A percentile compares a stretch with the other conserved stretches of the same genome.
Evolutionary conservation across 108 stramenopile species (phyloP).

Genomic region (Aureococcus anophagefferens): DNA sequence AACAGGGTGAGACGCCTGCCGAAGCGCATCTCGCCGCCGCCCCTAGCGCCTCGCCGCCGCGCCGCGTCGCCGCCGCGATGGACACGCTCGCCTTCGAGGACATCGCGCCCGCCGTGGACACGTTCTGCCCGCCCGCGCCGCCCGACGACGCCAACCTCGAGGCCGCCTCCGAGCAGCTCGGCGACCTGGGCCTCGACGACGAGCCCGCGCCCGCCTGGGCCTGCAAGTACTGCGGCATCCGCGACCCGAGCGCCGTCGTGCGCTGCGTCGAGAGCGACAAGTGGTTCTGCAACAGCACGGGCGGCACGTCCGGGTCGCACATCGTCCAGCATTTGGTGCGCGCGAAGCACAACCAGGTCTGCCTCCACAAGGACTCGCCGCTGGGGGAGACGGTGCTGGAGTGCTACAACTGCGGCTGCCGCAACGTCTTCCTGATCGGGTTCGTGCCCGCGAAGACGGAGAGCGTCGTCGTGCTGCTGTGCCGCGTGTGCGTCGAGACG

Average conservation of each 20-base stretch:
- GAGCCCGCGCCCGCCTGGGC: constrained; percentile 36
- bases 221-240: constrained; percentile 91
- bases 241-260: constrained; percentile 85
- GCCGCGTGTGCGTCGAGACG: constrained; percentile 86
- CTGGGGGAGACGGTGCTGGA: constrained; percentile 86
- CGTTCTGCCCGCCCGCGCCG: no score
- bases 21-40: no score
- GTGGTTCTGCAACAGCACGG: constrained; percentile 94
- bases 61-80: no score
- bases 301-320: constrained; percentile 72
- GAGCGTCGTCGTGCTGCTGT: constrained; percentile 82
- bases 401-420: constrained; percentile 93
- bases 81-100: no score
- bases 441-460: constrained; percentile 81
- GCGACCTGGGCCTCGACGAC: constrained; percentile 30
- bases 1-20: no score
- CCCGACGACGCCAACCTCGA: constrained; percentile 43
- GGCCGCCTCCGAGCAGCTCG: constrained; percentile 15
- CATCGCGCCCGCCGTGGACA: no score
- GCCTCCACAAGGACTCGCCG: constrained; percentile 76
- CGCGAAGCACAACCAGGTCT: constrained; percentile 60
- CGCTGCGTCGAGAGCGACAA: constrained; percentile 82
- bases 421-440: constrained; percentile 92
- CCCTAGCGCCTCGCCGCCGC: no score
- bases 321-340: constrained; percentile 88